phyloP scores from a whole-genome alignment of 495 filamentous ascomycete species.

The Aspergillus leporis region DNA sequence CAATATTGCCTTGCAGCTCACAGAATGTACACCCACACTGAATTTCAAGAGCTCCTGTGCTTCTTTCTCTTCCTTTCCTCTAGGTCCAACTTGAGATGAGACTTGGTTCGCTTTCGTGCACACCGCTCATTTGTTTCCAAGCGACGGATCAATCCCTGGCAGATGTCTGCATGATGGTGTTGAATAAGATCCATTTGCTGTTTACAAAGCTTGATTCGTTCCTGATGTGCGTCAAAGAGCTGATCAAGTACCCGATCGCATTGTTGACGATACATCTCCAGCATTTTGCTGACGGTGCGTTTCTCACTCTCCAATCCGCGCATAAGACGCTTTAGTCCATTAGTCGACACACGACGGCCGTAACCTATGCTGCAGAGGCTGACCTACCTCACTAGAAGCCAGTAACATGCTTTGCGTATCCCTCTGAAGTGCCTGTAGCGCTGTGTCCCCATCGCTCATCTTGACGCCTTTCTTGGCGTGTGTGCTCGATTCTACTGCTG shows the following conservation, averaged over 20 bases:
- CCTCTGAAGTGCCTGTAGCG: not conserved
- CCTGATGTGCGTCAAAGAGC: slow-evolving; percentile 33
- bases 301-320: slow-evolving; percentile 36
- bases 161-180: slow-evolving; percentile 36
- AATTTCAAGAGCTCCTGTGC: not conserved
- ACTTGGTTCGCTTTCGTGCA: slow-evolving; percentile 15
- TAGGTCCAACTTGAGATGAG: not conserved
- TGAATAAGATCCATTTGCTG: slow-evolving; percentile 34
- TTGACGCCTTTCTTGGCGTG: not conserved
- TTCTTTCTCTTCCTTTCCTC: not conserved
- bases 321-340: slow-evolving; percentile 25
- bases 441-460: not conserved
- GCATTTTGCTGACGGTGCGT: slow-evolving; percentile 25
- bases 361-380: not conserved
- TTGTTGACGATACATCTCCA: slow-evolving; percentile 34
- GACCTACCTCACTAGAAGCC: slow-evolving; percentile 22
- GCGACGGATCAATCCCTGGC: slow-evolving; percentile 33
- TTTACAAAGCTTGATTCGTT: slow-evolving; percentile 31
- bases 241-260: slow-evolving; percentile 37
- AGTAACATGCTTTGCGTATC: not conserved
- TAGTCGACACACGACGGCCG: not conserved
- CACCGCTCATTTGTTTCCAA: slow-evolving; percentile 31
- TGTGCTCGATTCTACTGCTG: not conserved
- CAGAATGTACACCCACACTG: not conserved
- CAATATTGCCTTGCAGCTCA: not conserved